Evolutionary conservation across 2,329 filamentous ascomycete genomes (phyloP).

Genomic region (Fusarium mangiferae): DNA sequence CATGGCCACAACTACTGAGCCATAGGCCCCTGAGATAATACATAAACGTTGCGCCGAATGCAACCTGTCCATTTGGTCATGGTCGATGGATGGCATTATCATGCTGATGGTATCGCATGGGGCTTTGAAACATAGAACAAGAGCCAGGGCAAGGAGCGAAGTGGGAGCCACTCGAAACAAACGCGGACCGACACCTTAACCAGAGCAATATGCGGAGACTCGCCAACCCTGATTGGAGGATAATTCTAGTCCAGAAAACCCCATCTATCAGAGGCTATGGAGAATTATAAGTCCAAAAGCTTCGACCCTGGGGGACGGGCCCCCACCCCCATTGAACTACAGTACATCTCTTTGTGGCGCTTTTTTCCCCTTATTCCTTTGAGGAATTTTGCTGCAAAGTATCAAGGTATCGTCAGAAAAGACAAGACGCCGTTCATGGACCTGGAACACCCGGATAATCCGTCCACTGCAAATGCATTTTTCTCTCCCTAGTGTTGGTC

Average conservation of each 20-base stretch:
- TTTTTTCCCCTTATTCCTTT: background rate
- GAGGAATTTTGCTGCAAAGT: constrained; percentile 2
- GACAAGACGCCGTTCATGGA: constrained; percentile 23
- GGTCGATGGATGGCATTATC: constrained; percentile 13
- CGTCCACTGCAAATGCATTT: constrained; percentile 22
- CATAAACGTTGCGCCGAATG: background rate
- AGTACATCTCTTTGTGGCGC: constrained; percentile 15
- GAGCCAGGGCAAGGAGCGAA: constrained; percentile 17
- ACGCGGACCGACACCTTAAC: constrained; percentile 29
- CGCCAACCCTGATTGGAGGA: constrained; percentile 35
- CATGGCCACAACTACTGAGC: background rate
- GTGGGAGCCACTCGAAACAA: constrained; percentile 27
- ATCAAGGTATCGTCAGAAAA: constrained; percentile 12
- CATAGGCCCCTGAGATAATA: constrained; percentile 3
- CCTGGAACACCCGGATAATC: constrained; percentile 32
- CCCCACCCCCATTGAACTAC: constrained; percentile 30
- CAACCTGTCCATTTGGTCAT: constrained; percentile 5
- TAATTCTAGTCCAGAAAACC: constrained; percentile 8
- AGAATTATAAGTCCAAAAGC: constrained; percentile 42
- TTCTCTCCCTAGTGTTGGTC: constrained; percentile 5
- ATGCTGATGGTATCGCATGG: constrained; percentile 34
- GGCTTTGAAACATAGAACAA: constrained; percentile 43
- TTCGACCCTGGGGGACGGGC: constrained; percentile 1
- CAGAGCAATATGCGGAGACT: constrained; percentile 31
- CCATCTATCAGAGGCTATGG: constrained; percentile 41